Conservation (phyloP, 2,329 filamentous ascomycete species). For the Moelleriella libera region DNA sequence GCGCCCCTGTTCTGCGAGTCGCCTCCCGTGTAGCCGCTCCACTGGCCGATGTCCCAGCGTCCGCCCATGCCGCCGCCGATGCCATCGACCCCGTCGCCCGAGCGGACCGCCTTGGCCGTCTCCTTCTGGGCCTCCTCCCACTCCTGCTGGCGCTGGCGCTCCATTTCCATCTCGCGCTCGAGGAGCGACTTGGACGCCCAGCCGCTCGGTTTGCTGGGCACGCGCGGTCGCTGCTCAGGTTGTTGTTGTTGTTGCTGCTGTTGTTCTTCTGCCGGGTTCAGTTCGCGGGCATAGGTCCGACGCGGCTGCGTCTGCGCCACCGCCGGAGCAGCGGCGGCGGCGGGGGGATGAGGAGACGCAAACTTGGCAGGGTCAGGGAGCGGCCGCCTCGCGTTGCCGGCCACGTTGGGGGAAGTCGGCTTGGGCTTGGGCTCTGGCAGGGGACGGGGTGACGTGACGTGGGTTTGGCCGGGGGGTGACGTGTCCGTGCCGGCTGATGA, state of each 20-base stretch:
- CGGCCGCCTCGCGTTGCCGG: constrained; percentile 27
- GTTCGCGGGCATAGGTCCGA: no score
- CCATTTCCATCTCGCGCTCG: constrained; percentile 69
- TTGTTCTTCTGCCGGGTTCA: no score
- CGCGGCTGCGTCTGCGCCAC: constrained; percentile 42
- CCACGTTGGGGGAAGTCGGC: constrained; percentile 19
- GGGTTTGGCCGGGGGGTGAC: not conserved
- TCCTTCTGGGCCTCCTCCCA: constrained; percentile 66
- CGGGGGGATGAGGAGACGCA: constrained; percentile 5
- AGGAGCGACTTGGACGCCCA: constrained; percentile 57
- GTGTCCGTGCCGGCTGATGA: not conserved
- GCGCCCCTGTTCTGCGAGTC: constrained; percentile 57
- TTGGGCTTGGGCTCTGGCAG: constrained; percentile 24
- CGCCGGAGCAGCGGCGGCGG: constrained; percentile 18
- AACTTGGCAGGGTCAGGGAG: constrained; percentile 34
- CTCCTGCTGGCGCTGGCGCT: constrained; percentile 61
- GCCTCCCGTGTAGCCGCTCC: constrained; percentile 60
- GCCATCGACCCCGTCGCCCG: constrained; percentile 41
- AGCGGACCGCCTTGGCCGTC: constrained; percentile 38
- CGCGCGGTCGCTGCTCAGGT: no score
- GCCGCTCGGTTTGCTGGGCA: constrained; percentile 34
- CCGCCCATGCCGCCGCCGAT: constrained; percentile 53
- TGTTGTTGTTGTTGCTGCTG: no score
- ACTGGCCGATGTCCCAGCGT: constrained; percentile 64
- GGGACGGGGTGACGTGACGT: constrained; percentile 17